Evolutionary conservation across 169 alveolate species (phyloP).

Genomic region (Plasmodium adleri): DNA sequence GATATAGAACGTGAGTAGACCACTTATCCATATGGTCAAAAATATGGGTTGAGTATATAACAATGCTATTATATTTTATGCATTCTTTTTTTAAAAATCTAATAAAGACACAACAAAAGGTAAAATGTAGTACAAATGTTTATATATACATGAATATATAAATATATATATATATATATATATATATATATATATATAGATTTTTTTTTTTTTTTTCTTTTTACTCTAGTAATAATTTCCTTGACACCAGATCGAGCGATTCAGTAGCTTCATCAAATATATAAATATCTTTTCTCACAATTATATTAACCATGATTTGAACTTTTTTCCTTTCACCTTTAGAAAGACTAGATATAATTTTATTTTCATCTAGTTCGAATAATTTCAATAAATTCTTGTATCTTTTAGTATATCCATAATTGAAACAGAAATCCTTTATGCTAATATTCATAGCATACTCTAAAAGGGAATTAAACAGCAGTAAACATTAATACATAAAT

Average conservation of each 20-base stretch:
- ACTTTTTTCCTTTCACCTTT: conserved; percentile 72
- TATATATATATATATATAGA: neutral
- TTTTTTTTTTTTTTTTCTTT: too few species aligned
- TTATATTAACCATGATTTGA: conserved; percentile 61
- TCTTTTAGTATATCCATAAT: conserved; percentile 46
- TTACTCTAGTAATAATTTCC: conserved; percentile 71
- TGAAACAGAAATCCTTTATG: conserved; percentile 33
- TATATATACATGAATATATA: neutral
- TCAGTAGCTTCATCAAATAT: conserved; percentile 76
- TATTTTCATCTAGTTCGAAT: conserved; percentile 58
- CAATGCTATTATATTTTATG: conserved; percentile 51
- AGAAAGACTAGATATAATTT: conserved; percentile 45
- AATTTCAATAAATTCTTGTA: conserved; percentile 42
- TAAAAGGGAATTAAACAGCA: neutral
- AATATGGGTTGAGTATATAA: conserved; percentile 71
- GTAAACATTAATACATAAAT: too few species aligned
- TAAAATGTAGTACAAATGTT: neutral
- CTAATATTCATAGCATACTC: conserved; percentile 65
- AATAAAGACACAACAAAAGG: neutral
- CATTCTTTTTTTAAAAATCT: conserved; percentile 69
- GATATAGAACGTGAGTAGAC: conserved; percentile 69
- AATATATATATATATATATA: conserved; percentile 1
- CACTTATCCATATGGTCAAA: conserved; percentile 71
- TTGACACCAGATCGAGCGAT: conserved; percentile 62
- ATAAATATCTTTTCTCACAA: conserved; percentile 66